Conservation (phyloP, 306 rosid genomes). For the Parietaria judaica region DNA sequence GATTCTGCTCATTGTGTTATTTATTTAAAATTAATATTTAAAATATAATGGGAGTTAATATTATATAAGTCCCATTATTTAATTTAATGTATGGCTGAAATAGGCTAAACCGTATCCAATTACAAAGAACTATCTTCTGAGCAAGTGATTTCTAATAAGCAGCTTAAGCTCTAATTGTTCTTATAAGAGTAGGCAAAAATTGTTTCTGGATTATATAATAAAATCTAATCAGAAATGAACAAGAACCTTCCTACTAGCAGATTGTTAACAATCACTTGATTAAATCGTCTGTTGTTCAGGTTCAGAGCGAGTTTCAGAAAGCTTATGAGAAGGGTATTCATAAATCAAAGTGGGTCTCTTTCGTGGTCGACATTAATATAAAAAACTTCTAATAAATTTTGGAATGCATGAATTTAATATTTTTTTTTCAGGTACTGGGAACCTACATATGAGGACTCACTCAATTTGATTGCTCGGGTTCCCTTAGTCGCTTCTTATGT, state of each 20-base stretch:
- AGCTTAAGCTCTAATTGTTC: too few species aligned
- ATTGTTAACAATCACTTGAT: conserved; percentile 12
- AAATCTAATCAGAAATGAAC: too few species aligned
- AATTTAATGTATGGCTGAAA: too few species aligned
- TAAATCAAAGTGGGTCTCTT: conserved; percentile 52
- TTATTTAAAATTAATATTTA: too few species aligned
- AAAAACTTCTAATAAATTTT: conserved; percentile 13
- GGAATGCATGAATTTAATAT: conserved; percentile 13
- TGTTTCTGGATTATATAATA: too few species aligned
- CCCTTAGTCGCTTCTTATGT: conserved; percentile 88
- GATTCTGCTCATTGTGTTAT: neutral
- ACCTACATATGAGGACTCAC: conserved; percentile 88
- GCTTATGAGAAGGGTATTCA: conserved; percentile 77
- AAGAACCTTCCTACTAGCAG: conserved; percentile 1
- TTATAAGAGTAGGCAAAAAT: too few species aligned
- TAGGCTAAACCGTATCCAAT: too few species aligned
- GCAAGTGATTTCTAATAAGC: too few species aligned
- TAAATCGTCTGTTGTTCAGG: conserved; percentile 40
- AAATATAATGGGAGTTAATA: too few species aligned
- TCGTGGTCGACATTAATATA: neutral
- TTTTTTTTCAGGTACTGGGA: conserved; percentile 78
- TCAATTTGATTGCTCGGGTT: conserved; percentile 85
- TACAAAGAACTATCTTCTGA: too few species aligned
- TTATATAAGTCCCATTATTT: too few species aligned
- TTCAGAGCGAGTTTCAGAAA: conserved; percentile 87